Percentiles rank a stretch among this genome's conserved stretches.
These are phyloP conservation scores for Plicaturopsis crispa DNA, from an alignment of 768 basidiomycete genomes.

Conservation along the genomic window DNA sequence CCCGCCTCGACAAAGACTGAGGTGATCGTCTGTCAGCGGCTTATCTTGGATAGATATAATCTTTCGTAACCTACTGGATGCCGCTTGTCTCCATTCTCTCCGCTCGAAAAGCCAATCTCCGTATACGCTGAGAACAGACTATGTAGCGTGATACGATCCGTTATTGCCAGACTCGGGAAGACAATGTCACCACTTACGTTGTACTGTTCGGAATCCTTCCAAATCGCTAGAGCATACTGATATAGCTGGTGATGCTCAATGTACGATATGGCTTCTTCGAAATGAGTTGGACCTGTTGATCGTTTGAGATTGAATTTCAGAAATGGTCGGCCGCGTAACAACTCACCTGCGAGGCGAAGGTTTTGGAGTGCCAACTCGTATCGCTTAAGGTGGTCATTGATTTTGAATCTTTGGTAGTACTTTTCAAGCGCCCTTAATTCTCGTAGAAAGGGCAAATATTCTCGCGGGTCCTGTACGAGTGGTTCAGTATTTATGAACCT, in stretches of 20 bases:
- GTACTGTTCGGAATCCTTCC: constrained; percentile 58
- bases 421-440: constrained; percentile 76
- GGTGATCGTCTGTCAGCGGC: background rate
- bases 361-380: constrained; percentile 68
- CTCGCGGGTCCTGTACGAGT: constrained; percentile 77
- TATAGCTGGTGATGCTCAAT: constrained; percentile 74
- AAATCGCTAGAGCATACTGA: constrained; percentile 65
- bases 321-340: constrained; percentile 6
- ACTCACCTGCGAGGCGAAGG: constrained; percentile 63
- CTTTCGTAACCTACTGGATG: constrained; percentile 55
- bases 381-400: constrained; percentile 87
- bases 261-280: constrained; percentile 77
- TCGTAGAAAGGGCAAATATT: constrained; percentile 94
- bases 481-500: constrained; percentile 4
- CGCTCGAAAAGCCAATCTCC: constrained; percentile 85
- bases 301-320: background rate
- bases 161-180: background rate
- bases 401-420: constrained; percentile 80
- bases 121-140: constrained; percentile 70
- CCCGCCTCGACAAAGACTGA: constrained; percentile 70
- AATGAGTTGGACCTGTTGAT: constrained; percentile 51
- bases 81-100: constrained; percentile 78
- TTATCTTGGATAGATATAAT: constrained; percentile 1
- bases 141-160: constrained; percentile 3
- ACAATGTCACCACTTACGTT: constrained; percentile 42